Conservation (phyloP, 768 basidiomycete species). For the Podaxis mareebaensis region DNA sequence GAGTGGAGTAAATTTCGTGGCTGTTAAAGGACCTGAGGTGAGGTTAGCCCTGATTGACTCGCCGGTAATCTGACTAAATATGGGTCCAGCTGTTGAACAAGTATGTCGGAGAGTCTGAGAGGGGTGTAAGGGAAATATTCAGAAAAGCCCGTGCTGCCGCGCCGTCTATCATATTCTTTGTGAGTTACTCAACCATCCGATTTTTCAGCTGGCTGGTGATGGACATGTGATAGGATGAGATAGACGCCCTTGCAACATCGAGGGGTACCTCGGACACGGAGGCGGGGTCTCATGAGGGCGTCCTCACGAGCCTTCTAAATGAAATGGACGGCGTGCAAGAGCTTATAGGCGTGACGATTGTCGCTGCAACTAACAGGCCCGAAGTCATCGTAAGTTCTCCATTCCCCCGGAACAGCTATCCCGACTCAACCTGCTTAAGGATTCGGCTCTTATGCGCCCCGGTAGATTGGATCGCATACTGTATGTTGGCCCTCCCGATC, state of each 20-base stretch:
- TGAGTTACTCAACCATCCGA: slow-evolving; percentile 39
- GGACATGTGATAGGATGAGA: slow-evolving; percentile 73
- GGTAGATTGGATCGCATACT: slow-evolving; percentile 93
- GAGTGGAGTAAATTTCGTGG: slow-evolving; percentile 93
- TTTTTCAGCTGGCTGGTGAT: slow-evolving; percentile 3
- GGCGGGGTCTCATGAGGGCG: slow-evolving; percentile 72
- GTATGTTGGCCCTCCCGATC: slow-evolving; percentile 92
- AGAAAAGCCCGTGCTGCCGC: slow-evolving; percentile 91
- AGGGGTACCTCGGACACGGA: slow-evolving; percentile 63
- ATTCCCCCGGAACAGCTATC: neutral
- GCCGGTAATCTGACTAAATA: neutral
- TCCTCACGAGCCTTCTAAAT: slow-evolving; percentile 89
- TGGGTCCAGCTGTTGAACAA: slow-evolving; percentile 83
- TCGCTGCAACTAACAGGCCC: slow-evolving; percentile 95
- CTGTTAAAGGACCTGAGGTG: slow-evolving; percentile 97
- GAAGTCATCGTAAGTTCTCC: slow-evolving; percentile 67
- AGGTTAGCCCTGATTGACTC: slow-evolving; percentile 19
- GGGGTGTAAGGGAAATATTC: slow-evolving; percentile 93
- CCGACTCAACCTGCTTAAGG: slow-evolving; percentile 47
- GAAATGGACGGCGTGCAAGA: slow-evolving; percentile 99
- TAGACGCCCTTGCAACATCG: slow-evolving; percentile 89
- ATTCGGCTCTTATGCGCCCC: slow-evolving; percentile 92
- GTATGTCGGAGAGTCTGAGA: slow-evolving; percentile 96
- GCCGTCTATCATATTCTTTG: slow-evolving; percentile 96
- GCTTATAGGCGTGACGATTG: slow-evolving; percentile 89